Base-by-base conservation (phyloP, 371 early-diverging fungal genomes). In the Mucor racemosus region DNA sequence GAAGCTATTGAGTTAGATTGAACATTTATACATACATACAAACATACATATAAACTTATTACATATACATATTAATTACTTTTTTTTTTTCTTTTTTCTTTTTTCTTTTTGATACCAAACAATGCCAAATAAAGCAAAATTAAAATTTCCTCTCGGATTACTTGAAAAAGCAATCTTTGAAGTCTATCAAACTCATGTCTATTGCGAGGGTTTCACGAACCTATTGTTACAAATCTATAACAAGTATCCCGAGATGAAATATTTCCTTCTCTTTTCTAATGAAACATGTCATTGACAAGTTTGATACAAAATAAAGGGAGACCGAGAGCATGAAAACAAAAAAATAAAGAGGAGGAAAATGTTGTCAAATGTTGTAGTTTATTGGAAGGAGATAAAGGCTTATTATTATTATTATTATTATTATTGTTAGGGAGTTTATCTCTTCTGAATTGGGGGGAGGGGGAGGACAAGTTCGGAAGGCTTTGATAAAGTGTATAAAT, bases 221-320 rank as follows among this genome's bases (percentile, higher is more conserved):
- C 14, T 50, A 50, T 50, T 50, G 26, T 61, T 60, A 60, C 59
- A 50, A 55, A 35, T 34, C 55, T n/a, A 55, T 55, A 55, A 55
- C 34, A 7, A 35, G 62, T 53, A 62, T 53, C 31, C 62, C 62
- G 62, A 50, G 50, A 50, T 2, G 4, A 21, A 11, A 21, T 19
- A 21, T 26, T 8, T 26, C 50, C 13, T 26, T 21, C 21, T 13
- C 7, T 21, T 55, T 55, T 31, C 14, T 35, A 55, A 21, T 53
- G 62, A 62, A 62, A 62, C 62, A 62, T 54, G 62, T 62, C 54
- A 53, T 53, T 39, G 62, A 39, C 54, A 39, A 39, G 62, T 53
- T 62, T 55, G 54, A 62, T 50, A 62, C 62, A 50, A 54, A 53
- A 55, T 1, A 35, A 55, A 55, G n/a, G n/a, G 35, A 35, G 35